Evolutionary conservation across 768 basidiomycete genomes (phyloP).

Genomic region (Paxillus involutus): DNA sequence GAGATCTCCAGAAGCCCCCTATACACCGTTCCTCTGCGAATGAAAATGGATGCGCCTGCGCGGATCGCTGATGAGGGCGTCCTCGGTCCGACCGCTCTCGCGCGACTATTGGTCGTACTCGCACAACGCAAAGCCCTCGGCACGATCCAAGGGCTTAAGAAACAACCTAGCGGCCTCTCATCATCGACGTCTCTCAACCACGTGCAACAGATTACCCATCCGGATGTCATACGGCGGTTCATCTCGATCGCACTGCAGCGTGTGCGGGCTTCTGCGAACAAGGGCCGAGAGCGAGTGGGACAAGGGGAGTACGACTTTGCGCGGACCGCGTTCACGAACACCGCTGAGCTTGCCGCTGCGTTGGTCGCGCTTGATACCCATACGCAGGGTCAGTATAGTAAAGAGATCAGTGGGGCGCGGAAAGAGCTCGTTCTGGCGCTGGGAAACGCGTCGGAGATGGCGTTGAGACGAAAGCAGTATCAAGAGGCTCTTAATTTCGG

Average conservation of each 20-base stretch:
- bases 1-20: slow-evolving; percentile 22
- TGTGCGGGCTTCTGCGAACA: slow-evolving; percentile 15
- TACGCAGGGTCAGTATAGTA: slow-evolving; percentile 23
- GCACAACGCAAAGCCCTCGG: slow-evolving; percentile 27
- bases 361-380: slow-evolving; percentile 31
- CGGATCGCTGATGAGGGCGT: slow-evolving; percentile 24
- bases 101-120: slow-evolving; percentile 29
- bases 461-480: slow-evolving; percentile 19
- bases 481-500: slow-evolving; percentile 27
- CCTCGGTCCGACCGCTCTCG: slow-evolving; percentile 27
- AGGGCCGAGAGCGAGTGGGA: slow-evolving; percentile 20
- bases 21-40: slow-evolving; percentile 10
- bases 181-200: slow-evolving; percentile 16
- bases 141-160: slow-evolving; percentile 14
- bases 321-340: slow-evolving; percentile 20
- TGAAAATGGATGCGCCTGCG: slow-evolving; percentile 13
- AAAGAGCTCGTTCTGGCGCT: slow-evolving; percentile 32
- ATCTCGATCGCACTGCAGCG: slow-evolving; percentile 22
- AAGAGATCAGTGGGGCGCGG: slow-evolving; percentile 19
- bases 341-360: slow-evolving; percentile 34
- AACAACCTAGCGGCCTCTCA: slow-evolving; percentile 22
- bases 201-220: slow-evolving; percentile 27
- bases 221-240: slow-evolving; percentile 21
- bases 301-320: slow-evolving; percentile 21
- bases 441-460: slow-evolving; percentile 38